These are phyloP conservation scores for Pholiota molesta DNA, from an alignment of 768 basidiomycete genomes.

Conservation along the genomic window DNA sequence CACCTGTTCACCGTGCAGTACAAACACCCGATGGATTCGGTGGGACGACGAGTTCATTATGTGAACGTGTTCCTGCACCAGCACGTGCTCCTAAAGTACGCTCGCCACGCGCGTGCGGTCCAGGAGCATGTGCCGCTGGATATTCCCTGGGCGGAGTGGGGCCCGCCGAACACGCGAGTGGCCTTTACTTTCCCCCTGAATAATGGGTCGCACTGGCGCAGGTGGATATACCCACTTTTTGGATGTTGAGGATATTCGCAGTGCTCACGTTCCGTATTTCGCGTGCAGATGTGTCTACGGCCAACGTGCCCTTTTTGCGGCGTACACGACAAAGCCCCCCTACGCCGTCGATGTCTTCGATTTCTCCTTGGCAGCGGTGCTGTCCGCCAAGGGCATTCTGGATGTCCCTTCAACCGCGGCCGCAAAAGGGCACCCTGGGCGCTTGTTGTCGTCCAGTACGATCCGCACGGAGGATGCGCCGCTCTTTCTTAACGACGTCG, in stretches of 20 bases:
- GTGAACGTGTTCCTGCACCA: background rate
- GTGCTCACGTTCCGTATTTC: background rate
- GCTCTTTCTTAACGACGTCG: too few relatives aligned
- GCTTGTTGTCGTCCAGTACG: too few relatives aligned
- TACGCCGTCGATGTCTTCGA: too few relatives aligned
- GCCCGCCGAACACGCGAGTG: background rate
- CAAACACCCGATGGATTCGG: background rate
- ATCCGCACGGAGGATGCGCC: too few relatives aligned
- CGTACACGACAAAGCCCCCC: too few relatives aligned
- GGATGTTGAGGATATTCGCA: too few relatives aligned
- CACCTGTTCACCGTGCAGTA: background rate
- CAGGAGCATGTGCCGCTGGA: background rate
- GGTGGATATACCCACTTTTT: background rate
- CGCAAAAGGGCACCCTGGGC: too few relatives aligned
- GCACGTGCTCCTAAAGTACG: background rate
- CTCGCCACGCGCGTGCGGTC: too few relatives aligned
- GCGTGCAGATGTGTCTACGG: background rate
- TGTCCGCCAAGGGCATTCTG: too few relatives aligned
- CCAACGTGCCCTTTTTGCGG: background rate
- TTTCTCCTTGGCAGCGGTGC: too few relatives aligned
- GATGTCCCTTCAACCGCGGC: too few relatives aligned
- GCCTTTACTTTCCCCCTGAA: background rate
- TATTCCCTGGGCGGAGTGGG: conserved; percentile 3
- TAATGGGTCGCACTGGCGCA: background rate
- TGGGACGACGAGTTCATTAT: too few relatives aligned